Conservation (phyloP, 176 grass and related monocot genomes). For the Elymus sibiricus region DNA sequence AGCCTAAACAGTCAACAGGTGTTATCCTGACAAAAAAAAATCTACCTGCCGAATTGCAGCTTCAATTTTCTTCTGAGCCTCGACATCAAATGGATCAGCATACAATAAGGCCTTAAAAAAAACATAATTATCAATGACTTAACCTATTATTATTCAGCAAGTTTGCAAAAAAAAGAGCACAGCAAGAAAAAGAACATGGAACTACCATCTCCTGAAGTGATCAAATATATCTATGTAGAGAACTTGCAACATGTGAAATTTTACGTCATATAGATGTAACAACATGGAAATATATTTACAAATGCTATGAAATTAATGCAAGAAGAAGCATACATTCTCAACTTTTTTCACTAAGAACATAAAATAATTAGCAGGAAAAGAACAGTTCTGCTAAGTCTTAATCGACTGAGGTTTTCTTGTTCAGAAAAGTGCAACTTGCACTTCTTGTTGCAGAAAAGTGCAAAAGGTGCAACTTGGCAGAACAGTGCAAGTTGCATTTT, state of each 20-base stretch:
- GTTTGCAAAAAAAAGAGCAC: not conserved
- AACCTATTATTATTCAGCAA: conserved; percentile 15
- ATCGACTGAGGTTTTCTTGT: too few species aligned
- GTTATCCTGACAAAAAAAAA: conserved; percentile 19
- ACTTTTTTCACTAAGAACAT: not conserved
- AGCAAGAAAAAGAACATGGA: conserved; percentile 4
- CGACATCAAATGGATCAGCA: conserved; percentile 98
- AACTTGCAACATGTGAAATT: not conserved
- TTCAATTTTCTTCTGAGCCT: conserved; percentile 98
- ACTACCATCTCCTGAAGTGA: not conserved
- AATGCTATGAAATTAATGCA: conserved; percentile 1
- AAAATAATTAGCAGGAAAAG: not conserved
- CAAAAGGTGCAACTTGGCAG: too few species aligned
- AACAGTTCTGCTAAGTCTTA: too few species aligned
- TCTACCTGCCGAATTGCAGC: conserved; percentile 90
- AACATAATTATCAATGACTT: not conserved
- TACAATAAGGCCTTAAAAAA: conserved; percentile 68
- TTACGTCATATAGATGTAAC: not conserved
- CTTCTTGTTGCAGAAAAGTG: too few species aligned
- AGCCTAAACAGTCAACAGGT: not conserved
- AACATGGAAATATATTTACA: not conserved
- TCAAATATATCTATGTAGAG: not conserved
- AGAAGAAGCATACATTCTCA: not conserved
- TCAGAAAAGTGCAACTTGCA: too few species aligned
- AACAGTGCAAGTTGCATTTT: too few species aligned